Evolutionary conservation across 257 asterid species (phyloP), one percentile per base, ranked within the genome.

Genomic region (Solanum habrochaites): DNA sequence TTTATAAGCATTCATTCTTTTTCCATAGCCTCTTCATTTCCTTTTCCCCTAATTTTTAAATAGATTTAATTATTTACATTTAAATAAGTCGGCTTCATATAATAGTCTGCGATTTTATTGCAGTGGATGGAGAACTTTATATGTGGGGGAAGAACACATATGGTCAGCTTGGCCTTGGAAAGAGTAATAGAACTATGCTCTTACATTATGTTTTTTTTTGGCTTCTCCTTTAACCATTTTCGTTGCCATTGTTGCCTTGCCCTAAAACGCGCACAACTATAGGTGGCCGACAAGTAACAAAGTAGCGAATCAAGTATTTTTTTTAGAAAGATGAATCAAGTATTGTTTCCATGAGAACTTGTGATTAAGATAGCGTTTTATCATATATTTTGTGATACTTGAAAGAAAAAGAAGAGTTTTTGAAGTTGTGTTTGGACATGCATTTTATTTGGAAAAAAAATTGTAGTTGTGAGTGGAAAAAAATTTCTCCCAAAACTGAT

Each of bases 161-260:
- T 85, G 99, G 99, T 85, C 99, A 97, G 89, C 99, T 97, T 88
- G 99, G 99, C 89, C 94, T 95, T 84, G 99, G 99, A 91, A 97
- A 95, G 92, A 97, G 99, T 95, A 95, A 92, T 88, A 69, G 74
- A 58, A 60, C 86, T 80, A 29, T 80, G 67, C 85, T 47, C 67
- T 47, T 10, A 66, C 49, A 42, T 80, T 60, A 32, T 29, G 25
- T 83, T 66, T 72, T 40, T 40, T 66, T 86, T 32, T 82, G 58
- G 67, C 82, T 80, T 82, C 83, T 72, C 88, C 74, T 56, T 83
- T 70, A 71, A 40, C 35, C 74, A 72, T 88, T 86, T 82, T 67
- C 83, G 25, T 47, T 80, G 84, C 67, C 13, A n/a, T 11, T 73
- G 49, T 32, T 71, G 7, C 45, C 78, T 32, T 71, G 7, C 45